phyloP scores from a whole-genome alignment of 139 green algal genomes.

The Astrephomene gubernaculifera region DNA sequence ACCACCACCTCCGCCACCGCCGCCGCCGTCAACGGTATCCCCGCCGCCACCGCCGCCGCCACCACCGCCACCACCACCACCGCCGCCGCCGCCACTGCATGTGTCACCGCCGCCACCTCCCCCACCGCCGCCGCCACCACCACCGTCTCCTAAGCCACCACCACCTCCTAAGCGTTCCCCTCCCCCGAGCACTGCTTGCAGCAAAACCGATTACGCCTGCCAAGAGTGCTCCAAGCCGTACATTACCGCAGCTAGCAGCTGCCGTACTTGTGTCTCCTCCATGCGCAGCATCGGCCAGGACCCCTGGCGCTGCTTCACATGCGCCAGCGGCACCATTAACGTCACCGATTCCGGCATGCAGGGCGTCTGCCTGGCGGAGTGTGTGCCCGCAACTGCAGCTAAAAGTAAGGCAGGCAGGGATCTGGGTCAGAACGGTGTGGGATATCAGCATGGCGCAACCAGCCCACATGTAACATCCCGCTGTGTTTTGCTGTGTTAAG shows the following conservation, averaged over 20 bases:
- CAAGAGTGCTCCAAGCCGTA: neutral
- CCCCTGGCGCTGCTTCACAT: slow-evolving; percentile 10
- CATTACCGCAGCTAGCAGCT: neutral
- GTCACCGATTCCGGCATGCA: slow-evolving; percentile 4
- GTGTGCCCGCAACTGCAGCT: neutral
- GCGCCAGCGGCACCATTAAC: neutral
- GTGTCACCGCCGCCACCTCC: neutral
- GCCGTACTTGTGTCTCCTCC: neutral
- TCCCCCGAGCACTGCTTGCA: neutral
- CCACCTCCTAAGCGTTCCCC: neutral
- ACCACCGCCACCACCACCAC: neutral
- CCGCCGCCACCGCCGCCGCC: neutral
- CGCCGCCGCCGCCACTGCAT: neutral
- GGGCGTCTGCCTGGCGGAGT: neutral
- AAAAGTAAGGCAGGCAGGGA: neutral
- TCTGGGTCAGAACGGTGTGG: neutral
- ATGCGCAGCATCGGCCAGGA: slow-evolving; percentile 6
- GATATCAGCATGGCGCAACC: neutral
- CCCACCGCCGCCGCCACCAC: neutral
- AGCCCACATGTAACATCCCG: neutral
- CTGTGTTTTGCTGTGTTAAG: neutral
- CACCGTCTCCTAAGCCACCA: neutral
- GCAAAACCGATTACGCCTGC: neutral
- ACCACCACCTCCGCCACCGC: neutral
- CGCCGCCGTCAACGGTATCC: neutral